Base-by-base conservation (phyloP, 2,329 filamentous ascomycete species). In the Claviceps citrina region DNA sequence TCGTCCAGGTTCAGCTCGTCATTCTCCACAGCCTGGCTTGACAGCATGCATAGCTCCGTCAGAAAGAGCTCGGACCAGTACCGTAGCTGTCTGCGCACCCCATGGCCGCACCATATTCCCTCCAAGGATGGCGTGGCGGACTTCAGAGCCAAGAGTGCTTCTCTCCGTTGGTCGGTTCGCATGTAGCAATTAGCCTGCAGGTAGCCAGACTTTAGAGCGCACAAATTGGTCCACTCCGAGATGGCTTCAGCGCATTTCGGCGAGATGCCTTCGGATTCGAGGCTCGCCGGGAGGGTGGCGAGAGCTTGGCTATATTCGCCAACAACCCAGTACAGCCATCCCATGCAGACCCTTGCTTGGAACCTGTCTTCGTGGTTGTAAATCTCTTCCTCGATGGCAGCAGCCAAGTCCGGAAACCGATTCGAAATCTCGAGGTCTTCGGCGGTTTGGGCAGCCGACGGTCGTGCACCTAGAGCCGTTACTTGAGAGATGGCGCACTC, bases 271-370 rank as follows among this genome's bases (percentile, higher is more conserved):
- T 72, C 68, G 33, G 67, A 63, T 35, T 71, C 69, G 38, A 84
- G 66, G 46, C 75, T 71, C 43, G 66, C 67, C 4, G 84, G 83
- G 12, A 93, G 64, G 42, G 66, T 71, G 27, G 64, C 62, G 31
- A 73, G 60, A 28, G 80, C 78, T 31, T 74, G 57, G 1, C 64
- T 65, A 47, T 81, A 81, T 49, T 93, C 81, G 26, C 75, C 77
- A 39, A 81, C 60, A 7, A 77, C 73, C 76, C 83, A 93, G 54
- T 93, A 77, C 51, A 94, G 67, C 82, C 86, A 93, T 40, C 79
- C 86, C 33, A 89, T 59, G 57, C 84, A 91, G 38, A 91, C 78
- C 44, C 76, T 78, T 25, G 85, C 87, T 59, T 94, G 85, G 49
- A 89, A 80, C 40, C 61, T 66, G 49, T 81, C 76, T 54, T 79